These are phyloP conservation scores for Lichtheimia hyalospora DNA, from an alignment of 371 early-diverging fungal genomes.

Conservation along the genomic window DNA sequence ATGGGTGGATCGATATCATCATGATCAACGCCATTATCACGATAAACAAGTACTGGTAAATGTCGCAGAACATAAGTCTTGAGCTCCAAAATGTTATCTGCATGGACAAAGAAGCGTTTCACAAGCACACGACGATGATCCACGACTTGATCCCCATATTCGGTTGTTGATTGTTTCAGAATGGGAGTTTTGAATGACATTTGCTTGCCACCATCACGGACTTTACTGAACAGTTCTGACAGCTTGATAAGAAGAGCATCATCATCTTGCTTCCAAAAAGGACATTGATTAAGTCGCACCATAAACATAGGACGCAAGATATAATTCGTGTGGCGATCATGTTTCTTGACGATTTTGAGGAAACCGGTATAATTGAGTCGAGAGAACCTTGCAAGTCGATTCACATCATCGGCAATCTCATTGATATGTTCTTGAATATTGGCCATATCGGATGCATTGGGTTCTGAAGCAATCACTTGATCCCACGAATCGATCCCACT, in stretches of 20 bases:
- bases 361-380: conserved; percentile 97
- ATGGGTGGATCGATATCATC: conserved; percentile 87
- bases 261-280: conserved; percentile 91
- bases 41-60: conserved; percentile 94
- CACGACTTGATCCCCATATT: neutral
- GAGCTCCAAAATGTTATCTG: conserved; percentile 97
- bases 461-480: conserved; percentile 30
- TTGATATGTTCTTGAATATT: conserved; percentile 77
- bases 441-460: conserved; percentile 38
- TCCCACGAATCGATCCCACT: conserved; percentile 74
- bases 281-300: conserved; percentile 81
- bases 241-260: conserved; percentile 87
- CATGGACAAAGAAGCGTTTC: conserved; percentile 95
- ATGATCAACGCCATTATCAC: conserved; percentile 64
- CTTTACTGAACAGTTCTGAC: conserved; percentile 86
- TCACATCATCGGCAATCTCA: conserved; percentile 84
- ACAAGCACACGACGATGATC: conserved; percentile 43
- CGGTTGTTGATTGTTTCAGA: neutral
- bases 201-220: conserved; percentile 78
- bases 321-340: conserved; percentile 92
- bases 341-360: conserved; percentile 96
- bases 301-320: conserved; percentile 86
- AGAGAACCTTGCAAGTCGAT: conserved; percentile 90
- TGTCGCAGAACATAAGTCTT: conserved; percentile 92
- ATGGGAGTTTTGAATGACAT: conserved; percentile 48